Conservation (phyloP, 2,329 filamentous ascomycete genomes). For the Fusarium sp. region DNA sequence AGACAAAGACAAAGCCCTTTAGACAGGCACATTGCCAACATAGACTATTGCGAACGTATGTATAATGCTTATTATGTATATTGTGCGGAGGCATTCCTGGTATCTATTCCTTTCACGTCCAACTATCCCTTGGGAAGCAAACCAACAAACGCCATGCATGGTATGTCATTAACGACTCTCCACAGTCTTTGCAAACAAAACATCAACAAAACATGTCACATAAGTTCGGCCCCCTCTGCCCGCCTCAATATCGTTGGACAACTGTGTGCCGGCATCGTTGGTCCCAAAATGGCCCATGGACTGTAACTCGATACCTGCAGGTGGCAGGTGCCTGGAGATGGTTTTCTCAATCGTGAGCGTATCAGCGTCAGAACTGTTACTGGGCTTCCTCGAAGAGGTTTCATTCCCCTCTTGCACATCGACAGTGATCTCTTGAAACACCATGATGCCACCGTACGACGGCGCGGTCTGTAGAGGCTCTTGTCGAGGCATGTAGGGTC, state of each 20-base stretch:
- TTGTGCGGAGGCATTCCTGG: not conserved
- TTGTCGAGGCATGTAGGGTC: constrained; percentile 41
- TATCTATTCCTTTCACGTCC: not conserved
- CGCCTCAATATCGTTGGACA: constrained; percentile 26
- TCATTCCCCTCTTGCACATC: constrained; percentile 52
- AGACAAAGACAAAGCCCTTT: not conserved
- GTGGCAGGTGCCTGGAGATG: constrained; percentile 19
- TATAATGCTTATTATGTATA: not conserved
- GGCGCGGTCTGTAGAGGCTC: constrained; percentile 40
- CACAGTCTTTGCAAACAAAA: constrained; percentile 43
- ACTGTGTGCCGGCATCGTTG: constrained; percentile 37
- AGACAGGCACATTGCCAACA: not conserved
- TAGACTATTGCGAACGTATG: not conserved
- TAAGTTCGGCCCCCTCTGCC: constrained; percentile 28
- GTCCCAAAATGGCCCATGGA: constrained; percentile 43
- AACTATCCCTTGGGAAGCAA: not conserved
- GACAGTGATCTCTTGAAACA: constrained; percentile 72
- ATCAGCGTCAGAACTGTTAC: constrained; percentile 14
- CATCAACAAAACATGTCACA: constrained; percentile 42
- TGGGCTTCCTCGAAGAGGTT: constrained; percentile 8
- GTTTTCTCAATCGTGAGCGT: constrained; percentile 17
- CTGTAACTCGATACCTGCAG: constrained; percentile 42
- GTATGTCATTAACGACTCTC: constrained; percentile 31
- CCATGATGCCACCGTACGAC: constrained; percentile 67
- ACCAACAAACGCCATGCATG: not conserved